Evolutionary conservation across 768 basidiomycete genomes (phyloP), one percentile per base, ranked within the genome.

Genomic region (Chalciporus pseudorubinellus): DNA sequence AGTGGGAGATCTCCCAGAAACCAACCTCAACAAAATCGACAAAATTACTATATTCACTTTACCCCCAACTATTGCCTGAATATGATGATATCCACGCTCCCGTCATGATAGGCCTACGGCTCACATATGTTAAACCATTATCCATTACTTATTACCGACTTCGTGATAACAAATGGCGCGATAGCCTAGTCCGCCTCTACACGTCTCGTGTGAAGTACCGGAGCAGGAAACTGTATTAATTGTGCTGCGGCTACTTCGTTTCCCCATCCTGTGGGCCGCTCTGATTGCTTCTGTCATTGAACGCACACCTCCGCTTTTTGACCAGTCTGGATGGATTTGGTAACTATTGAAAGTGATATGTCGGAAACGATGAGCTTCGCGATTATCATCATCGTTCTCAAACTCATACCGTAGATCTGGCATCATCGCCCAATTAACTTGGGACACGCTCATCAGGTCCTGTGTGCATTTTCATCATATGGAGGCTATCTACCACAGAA

Each of bases 341-440:
- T 28, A 59, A 51, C 33, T 21, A 48, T 55, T 44, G 42, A 16
- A 28, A 39, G 14, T 44, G 34, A 36, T 36, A 36, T 36, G 34
- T 36, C 8, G 43, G 21, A 33, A 29, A 52, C 50, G 29, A 46
- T 36, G 47, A 41, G 29, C 48, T 52, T 62, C 48, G 44, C 51
- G 50, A 60, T 55, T 63, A 62, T 62, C 60, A 16, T 41, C 40
- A 51, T 36, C 45, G 42, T 54, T 58, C 56, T 56, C 56, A 59
- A 51, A 59, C 47, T 20, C 31, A n/a, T 39, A 31, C 53, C 53
- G 51, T 39, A 49, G 52, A 62, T 60, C 51, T 53, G 57, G 56
- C 46, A 33, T 55, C 59, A 42, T 50, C 41, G 33, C 34, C 19
- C 50, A 51, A 59, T 59, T 40, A 56, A 51, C 44, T 58, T 46